A percentile compares a stretch with the other conserved stretches of the same genome.
Conservation (phyloP, 768 basidiomycete genomes). For the Pluteus cervinus region DNA sequence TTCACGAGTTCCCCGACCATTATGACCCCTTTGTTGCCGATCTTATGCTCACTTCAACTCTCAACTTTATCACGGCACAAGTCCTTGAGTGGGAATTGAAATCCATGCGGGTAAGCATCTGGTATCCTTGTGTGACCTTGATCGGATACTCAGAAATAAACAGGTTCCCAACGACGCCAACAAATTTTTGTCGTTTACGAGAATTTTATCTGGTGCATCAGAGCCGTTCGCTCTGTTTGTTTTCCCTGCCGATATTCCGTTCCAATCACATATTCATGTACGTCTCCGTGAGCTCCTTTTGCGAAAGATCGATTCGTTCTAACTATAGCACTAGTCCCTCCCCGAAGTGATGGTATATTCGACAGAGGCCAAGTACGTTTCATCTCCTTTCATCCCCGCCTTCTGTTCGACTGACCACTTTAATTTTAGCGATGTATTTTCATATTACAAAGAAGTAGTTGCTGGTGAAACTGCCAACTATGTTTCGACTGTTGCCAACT, state of each 20-base stretch:
- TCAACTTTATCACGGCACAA: conserved; percentile 28
- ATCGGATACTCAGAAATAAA: neutral
- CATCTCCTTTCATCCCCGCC: no score
- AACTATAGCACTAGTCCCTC: no score
- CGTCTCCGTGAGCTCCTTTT: conserved; percentile 4
- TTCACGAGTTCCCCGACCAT: conserved; percentile 21
- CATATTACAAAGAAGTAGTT: conserved; percentile 5
- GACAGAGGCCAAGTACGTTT: no score
- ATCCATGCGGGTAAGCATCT: no score
- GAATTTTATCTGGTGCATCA: conserved; percentile 1
- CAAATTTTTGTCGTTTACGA: conserved; percentile 1
- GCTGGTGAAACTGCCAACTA: conserved; percentile 1
- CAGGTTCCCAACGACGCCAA: conserved; percentile 1
- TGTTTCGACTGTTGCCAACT: conserved; percentile 2
- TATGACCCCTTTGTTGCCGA: conserved; percentile 24
- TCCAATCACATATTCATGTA: conserved; percentile 1
- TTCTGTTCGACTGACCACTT: no score
- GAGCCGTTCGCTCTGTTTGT: conserved; percentile 3
- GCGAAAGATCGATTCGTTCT: no score
- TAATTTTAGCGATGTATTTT: conserved; percentile 1
- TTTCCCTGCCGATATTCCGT: conserved; percentile 9
- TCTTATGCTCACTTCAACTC: conserved; percentile 26
- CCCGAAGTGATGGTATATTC: no score
- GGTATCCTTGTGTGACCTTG: no score
- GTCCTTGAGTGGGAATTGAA: conserved; percentile 10